Evolutionary conservation across 805 yeast genomes (phyloP), one percentile per base, ranked within the genome.

Genomic region (Vanderwaltozyma yarrowii): DNA sequence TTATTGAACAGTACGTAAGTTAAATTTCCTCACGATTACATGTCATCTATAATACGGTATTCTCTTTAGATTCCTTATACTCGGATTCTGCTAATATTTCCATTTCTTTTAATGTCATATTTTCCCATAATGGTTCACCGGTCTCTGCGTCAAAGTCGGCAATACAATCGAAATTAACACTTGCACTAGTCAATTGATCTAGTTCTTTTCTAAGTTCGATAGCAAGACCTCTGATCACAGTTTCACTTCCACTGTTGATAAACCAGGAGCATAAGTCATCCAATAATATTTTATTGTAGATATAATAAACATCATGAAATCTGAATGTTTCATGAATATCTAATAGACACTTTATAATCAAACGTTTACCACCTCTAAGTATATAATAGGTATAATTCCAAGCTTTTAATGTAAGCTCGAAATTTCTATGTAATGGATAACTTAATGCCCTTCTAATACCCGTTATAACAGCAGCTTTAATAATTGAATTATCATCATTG

Each of bases 201-300:
- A 66, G 47, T 34, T 67, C 73, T 39, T 64, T 70, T 33, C 56
- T 54, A 33, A 83, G 52, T 45, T 83, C 92, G 39, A 75, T 77
- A 1, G 89, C 84, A 18, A 86, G 58, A 31, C 72, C 69, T 39
- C 84, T 65, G 19, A 86, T 52, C 18, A 72, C 69, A 28, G 60
- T 65, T 45, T 80, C 88, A 44, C 68, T 67, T 29, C 84, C 76
- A 31, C 67, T 68, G 28, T 67, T 55, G 37, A 81, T 65, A 14
- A 81, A 56, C 94, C 94, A 88, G 13, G 79, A 65, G 40, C 83
- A 70, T 44, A 85, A 64, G 55, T 88, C 96, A 49, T 82, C 86
- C 5, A 86, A 47, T 66, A 84, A 69, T 0, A 87, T 69, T 52
- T 75, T 76, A 52, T 82, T 82, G 56, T 88, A 88, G 5, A 85